Conservation (phyloP, 441 rosid genomes). For the Mallotus japonicus region DNA sequence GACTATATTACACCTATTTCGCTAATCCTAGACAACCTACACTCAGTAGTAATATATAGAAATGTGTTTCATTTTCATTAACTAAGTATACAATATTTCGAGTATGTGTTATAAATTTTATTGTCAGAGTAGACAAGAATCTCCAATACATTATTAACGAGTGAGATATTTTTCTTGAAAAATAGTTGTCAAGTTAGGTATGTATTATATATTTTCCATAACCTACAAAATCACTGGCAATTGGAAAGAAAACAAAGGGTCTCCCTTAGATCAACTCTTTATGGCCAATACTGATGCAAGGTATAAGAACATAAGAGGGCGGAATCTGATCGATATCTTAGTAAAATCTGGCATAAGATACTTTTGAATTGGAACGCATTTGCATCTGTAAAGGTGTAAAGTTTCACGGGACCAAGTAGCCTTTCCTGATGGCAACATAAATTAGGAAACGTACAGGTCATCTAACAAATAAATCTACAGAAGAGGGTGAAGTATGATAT, state of each 20-base stretch:
- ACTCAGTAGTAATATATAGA: no score
- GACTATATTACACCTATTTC: neutral
- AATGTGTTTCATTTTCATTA: no score
- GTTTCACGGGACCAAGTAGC: slow-evolving; percentile 25
- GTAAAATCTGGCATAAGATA: slow-evolving; percentile 8
- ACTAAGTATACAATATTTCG: no score
- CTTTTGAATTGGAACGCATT: slow-evolving; percentile 2
- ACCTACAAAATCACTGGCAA: neutral
- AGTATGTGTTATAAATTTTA: no score
- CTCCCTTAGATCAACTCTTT: neutral
- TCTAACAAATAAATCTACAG: neutral
- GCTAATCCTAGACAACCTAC: neutral
- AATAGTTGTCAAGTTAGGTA: neutral
- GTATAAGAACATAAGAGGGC: neutral
- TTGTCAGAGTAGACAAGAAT: no score
- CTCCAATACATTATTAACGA: no score
- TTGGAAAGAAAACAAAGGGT: neutral
- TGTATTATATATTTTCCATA: neutral
- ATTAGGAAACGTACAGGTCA: slow-evolving; percentile 1
- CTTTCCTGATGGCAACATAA: neutral
- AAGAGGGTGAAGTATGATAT: no score
- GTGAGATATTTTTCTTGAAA: no score
- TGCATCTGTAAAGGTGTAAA: slow-evolving; percentile 28
- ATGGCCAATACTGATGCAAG: slow-evolving; percentile 8
- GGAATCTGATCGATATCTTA: slow-evolving; percentile 9